Conservation (phyloP, 192 early-diverging fungal genomes). For the Chytriomyces sp. region DNA sequence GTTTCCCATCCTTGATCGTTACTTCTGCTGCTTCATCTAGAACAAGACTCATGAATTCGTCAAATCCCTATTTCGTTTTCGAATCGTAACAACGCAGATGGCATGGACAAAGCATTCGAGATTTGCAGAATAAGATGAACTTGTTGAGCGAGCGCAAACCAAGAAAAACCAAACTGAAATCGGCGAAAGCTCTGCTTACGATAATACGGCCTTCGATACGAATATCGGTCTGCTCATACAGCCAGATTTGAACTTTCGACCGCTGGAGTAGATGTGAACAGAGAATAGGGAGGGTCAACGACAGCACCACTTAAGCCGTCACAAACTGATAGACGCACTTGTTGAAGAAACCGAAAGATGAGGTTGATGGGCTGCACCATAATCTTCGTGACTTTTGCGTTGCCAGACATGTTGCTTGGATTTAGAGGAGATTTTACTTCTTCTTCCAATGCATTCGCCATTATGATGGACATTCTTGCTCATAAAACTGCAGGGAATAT, state of each 20-base stretch:
- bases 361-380: slow-evolving; percentile 93
- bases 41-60: slow-evolving; percentile 98
- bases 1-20: slow-evolving; percentile 77
- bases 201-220: slow-evolving; percentile 93
- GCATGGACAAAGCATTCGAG: too few species aligned
- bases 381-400: slow-evolving; percentile 77
- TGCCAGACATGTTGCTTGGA: slow-evolving; percentile 13
- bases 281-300: too few species aligned
- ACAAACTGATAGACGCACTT: slow-evolving; percentile 50
- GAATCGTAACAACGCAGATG: background rate
- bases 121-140: too few species aligned
- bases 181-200: slow-evolving; percentile 55
- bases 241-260: slow-evolving; percentile 90
- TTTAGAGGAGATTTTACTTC: background rate
- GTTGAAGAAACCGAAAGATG: slow-evolving; percentile 95
- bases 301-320: too few species aligned
- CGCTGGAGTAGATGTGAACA: slow-evolving; percentile 56
- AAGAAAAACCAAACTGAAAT: background rate
- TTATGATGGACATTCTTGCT: too few species aligned
- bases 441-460: too few species aligned
- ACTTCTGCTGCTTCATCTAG: slow-evolving; percentile 89
- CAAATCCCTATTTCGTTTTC: slow-evolving; percentile 80
- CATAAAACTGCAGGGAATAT: too few species aligned
- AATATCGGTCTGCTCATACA: slow-evolving; percentile 83
- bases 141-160: background rate